Evolutionary conservation across 306 rosid species (phyloP), one percentile per base, ranked within the genome.

Genomic region (Fragaria iinumae): DNA sequence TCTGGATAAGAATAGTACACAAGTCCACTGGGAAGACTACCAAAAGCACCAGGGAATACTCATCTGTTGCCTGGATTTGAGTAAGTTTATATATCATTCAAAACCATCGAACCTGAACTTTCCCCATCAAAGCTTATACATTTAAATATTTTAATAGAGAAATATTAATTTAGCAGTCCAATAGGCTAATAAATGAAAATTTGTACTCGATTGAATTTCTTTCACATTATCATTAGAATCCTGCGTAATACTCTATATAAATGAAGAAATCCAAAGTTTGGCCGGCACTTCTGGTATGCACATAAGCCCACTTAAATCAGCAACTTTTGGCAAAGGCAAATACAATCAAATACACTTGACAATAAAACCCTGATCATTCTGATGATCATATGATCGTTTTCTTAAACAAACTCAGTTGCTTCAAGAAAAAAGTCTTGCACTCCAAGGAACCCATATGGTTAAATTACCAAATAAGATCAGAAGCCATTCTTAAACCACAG

Each of bases 11-110:
- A 71, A 23, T 39, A 12, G 65, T 59, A 20, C 7, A 39, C 21
- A 68, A 48, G 17, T 57, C 18, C 71, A 69, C 53, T 10, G 38
- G 17, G 7, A 59, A 10, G 66, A 59, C 66, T 36, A 52, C 18
- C 68, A 73, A 20, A 67, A 60, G 53, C 71, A 80, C 75, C 63
- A 47, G 36, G 6, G 75, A 53, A 34, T 14, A 18, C 75, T 70
- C 49, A 16, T 32, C 6, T n/a, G 41, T 67, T 55, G 29, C 53
- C 52, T 21, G 65, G 32, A 53, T 73, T 55, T 25, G 17, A 74
- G 64, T 32, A 18, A 45, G 56, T 60, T 17, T 25, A 66, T 17
- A 34, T 12, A 76, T 53, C 65, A 29, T 77, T 55, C n/a, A 20
- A 38, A 32, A 66, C 2, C 25, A 71, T 20, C 67, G 27, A 25